Percentiles rank a stretch among this genome's conserved stretches.
Evolutionary conservation across 441 rosid genomes (phyloP).

Genomic region (Isatis lusitanica): DNA sequence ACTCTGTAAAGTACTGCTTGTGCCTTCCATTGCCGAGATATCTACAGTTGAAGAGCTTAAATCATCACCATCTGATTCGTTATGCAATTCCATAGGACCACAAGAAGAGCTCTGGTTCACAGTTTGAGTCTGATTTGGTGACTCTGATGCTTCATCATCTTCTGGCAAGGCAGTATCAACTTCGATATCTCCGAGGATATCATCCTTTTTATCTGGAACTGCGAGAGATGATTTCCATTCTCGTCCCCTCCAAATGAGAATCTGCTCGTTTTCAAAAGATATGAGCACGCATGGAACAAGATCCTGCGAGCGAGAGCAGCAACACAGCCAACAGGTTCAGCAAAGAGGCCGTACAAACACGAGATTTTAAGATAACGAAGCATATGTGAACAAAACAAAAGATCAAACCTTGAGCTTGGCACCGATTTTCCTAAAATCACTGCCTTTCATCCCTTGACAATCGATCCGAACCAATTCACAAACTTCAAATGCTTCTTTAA

Average conservation of each 20-base stretch:
- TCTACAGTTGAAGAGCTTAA: background rate
- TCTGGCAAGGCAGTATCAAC: slow-evolving; percentile 33
- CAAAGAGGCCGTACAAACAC: background rate
- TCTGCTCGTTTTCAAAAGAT: slow-evolving; percentile 75
- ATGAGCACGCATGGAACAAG: slow-evolving; percentile 85
- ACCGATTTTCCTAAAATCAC: slow-evolving; percentile 82
- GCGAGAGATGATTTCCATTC: slow-evolving; percentile 64
- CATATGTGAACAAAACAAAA: background rate
- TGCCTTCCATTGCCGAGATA: background rate
- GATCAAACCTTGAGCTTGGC: slow-evolving; percentile 82
- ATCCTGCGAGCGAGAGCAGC: slow-evolving; percentile 50
- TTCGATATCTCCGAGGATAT: slow-evolving; percentile 32
- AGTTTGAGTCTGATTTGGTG: slow-evolving; percentile 27
- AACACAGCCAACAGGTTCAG: slow-evolving; percentile 14
- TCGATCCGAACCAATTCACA: slow-evolving; percentile 84
- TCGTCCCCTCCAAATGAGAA: slow-evolving; percentile 85
- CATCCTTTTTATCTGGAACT: slow-evolving; percentile 35
- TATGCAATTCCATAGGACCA: slow-evolving; percentile 2
- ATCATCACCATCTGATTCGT: slow-evolving; percentile 16
- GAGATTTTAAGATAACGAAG: background rate
- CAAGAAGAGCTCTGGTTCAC: slow-evolving; percentile 15
- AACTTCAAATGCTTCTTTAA: slow-evolving; percentile 90
- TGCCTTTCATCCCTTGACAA: slow-evolving; percentile 75
- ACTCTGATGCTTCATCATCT: slow-evolving; percentile 33
- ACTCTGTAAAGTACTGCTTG: slow-evolving; percentile 5